Percentiles rank a stretch among this genome's conserved stretches.
Evolutionary conservation across 2,329 filamentous ascomycete species (phyloP).

Genomic region (Colletotrichum paranaense): DNA sequence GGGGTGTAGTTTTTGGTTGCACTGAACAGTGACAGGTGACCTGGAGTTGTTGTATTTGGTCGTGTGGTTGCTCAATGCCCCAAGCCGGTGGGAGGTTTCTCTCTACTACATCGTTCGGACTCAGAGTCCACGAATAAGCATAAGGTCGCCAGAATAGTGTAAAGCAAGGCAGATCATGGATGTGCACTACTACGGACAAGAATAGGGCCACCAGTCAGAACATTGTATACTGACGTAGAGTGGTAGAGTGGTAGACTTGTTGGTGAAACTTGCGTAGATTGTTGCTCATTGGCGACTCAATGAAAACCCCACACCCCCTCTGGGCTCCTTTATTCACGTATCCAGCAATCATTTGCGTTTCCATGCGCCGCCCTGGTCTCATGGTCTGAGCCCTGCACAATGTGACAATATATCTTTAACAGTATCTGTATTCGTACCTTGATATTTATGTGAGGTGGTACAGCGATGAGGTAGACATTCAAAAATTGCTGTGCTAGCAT

Average conservation of each 20-base stretch:
- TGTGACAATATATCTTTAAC: background rate
- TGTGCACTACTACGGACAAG: background rate
- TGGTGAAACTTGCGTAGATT: conserved; percentile 6
- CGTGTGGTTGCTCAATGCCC: background rate
- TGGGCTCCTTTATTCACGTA: background rate
- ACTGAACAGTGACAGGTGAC: background rate
- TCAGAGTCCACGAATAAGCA: background rate
- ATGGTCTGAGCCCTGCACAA: background rate
- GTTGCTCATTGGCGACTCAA: background rate
- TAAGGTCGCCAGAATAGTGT: background rate
- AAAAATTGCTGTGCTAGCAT: background rate
- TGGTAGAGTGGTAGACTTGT: background rate
- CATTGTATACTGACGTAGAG: background rate
- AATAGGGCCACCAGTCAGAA: background rate
- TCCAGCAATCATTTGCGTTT: conserved; percentile 14
- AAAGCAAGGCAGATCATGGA: background rate
- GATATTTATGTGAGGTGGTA: background rate
- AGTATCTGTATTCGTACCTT: background rate
- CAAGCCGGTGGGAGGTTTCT: background rate
- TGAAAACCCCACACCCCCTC: background rate
- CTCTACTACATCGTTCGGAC: background rate
- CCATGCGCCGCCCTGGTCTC: conserved; percentile 13
- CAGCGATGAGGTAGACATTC: background rate
- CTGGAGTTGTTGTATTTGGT: background rate
- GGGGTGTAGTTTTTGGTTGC: background rate